phyloP scores from a whole-genome alignment of 257 asterid genomes.

The Solanum tarapatanum region DNA sequence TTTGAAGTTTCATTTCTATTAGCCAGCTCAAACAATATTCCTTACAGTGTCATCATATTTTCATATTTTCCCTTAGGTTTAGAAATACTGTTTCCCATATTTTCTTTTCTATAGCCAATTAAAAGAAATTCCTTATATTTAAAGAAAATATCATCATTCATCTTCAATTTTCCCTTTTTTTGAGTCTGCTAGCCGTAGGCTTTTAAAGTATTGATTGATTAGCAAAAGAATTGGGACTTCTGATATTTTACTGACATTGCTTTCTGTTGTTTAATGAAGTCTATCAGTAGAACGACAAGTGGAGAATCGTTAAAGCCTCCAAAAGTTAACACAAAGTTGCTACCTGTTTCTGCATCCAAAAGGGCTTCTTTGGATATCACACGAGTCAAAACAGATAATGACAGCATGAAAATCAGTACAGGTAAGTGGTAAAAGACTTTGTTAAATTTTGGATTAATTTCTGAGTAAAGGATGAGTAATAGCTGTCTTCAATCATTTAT shows the following conservation, averaged over 20 bases:
- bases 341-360: conserved; percentile 35
- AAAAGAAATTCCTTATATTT: background rate
- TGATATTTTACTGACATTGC: conserved; percentile 6
- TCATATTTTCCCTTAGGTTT: background rate
- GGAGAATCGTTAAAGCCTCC: conserved; percentile 37
- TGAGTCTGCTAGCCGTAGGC: background rate
- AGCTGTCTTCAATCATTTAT: background rate
- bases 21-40: background rate
- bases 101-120: background rate
- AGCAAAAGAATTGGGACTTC: background rate
- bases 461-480: background rate
- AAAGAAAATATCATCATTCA: background rate
- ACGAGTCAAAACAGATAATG: conserved; percentile 37
- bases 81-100: background rate
- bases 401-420: conserved; percentile 34
- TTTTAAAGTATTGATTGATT: background rate
- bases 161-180: background rate
- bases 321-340: conserved; percentile 28
- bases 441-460: background rate
- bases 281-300: conserved; percentile 28
- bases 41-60: background rate
- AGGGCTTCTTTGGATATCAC: conserved; percentile 38
- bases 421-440: conserved; percentile 6
- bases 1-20: background rate
- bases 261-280: conserved; percentile 15